Evolutionary conservation across 208 protist species (phyloP).

Genomic region (Acanthamoeba polyphaga): DNA sequence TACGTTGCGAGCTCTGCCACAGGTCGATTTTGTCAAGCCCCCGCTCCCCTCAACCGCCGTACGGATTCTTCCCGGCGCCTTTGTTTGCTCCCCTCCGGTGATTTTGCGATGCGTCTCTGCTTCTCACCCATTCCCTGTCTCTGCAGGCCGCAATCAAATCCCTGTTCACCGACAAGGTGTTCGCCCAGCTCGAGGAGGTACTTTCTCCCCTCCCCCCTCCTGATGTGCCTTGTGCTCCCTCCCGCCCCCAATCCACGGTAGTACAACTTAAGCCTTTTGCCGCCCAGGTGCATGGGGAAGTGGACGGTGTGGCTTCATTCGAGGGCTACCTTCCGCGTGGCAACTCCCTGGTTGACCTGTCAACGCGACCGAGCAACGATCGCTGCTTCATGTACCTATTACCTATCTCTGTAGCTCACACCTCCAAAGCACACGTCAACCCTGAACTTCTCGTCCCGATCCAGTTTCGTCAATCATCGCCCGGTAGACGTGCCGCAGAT

Average conservation of each 20-base stretch:
- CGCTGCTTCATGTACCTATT: not conserved
- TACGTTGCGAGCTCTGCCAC: not conserved
- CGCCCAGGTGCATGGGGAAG: not conserved
- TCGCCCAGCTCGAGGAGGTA: not conserved
- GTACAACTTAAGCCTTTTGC: not conserved
- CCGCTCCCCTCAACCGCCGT: not conserved
- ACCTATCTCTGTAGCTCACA: not conserved
- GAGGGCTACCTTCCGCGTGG: not conserved
- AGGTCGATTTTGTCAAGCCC: not conserved
- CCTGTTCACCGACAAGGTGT: not conserved
- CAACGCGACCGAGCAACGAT: not conserved
- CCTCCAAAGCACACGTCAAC: too few species aligned
- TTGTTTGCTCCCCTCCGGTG: not conserved
- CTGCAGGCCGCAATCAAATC: not conserved
- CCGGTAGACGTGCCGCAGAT: slow-evolving; percentile 61
- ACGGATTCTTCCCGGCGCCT: not conserved
- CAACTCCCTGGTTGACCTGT: not conserved
- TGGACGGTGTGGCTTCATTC: not conserved
- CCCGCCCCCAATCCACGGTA: not conserved
- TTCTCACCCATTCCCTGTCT: not conserved
- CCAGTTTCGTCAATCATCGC: slow-evolving; percentile 49
- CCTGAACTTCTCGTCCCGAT: not conserved
- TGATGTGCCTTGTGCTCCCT: not conserved
- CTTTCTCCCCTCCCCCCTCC: not conserved
- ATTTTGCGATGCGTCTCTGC: not conserved